Evolutionary conservation across 371 early-diverging fungal species (phyloP).

Genomic region (Lichtheimia corymbifera): DNA sequence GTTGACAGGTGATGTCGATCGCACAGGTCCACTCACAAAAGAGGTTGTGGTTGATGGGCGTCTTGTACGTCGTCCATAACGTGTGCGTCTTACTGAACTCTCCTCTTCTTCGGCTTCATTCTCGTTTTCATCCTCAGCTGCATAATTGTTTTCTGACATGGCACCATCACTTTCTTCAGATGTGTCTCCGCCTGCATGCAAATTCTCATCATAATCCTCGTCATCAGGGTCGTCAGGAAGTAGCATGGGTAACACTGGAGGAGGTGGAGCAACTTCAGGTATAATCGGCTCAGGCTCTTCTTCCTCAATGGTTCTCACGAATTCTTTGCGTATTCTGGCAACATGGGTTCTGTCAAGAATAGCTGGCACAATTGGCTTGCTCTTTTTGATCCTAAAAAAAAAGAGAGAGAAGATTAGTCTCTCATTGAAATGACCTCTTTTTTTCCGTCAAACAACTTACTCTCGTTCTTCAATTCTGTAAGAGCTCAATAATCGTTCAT

Average conservation of each 20-base stretch:
- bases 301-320: constrained; percentile 50
- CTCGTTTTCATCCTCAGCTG: constrained; percentile 7
- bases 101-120: constrained; percentile 30
- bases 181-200: constrained; percentile 7
- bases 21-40: not conserved
- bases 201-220: constrained; percentile 48
- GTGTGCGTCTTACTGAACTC: constrained; percentile 37
- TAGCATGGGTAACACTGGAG: constrained; percentile 24
- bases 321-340: constrained; percentile 41
- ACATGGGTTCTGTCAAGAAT: constrained; percentile 48
- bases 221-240: constrained; percentile 63
- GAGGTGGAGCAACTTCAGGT: constrained; percentile 28
- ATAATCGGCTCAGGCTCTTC: constrained; percentile 52
- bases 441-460: constrained; percentile 9
- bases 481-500: constrained; percentile 17
- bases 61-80: constrained; percentile 25
- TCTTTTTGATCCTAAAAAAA: constrained; percentile 9
- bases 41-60: constrained; percentile 4
- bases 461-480: constrained; percentile 55
- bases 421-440: too few species aligned
- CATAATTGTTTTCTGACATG: constrained; percentile 31
- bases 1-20: not conserved
- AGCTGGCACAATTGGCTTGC: constrained; percentile 8
- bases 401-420: not conserved
- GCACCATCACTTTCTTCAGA: constrained; percentile 25